phyloP scores from a whole-genome alignment of 345 rosid genomes.

The Brassica carinata region DNA sequence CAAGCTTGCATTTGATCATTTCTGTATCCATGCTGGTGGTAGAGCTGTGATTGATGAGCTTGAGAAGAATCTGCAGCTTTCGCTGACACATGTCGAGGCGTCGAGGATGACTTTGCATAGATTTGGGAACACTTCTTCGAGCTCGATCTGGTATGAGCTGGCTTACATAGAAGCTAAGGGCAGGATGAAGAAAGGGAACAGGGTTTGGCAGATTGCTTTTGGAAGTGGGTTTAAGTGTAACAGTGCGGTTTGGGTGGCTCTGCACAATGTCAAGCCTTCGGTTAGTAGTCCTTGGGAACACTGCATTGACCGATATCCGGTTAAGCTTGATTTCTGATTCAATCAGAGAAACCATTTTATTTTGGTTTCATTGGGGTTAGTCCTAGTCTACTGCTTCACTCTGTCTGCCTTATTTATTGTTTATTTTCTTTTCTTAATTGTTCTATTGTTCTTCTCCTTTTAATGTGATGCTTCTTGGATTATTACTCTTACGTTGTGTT shows the following conservation, averaged over 20 bases:
- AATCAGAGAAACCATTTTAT: constrained; percentile 25
- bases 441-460: neutral
- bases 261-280: constrained; percentile 58
- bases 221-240: constrained; percentile 65
- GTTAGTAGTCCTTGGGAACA: constrained; percentile 69
- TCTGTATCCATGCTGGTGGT: constrained; percentile 41
- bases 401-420: constrained; percentile 18
- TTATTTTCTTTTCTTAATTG: neutral
- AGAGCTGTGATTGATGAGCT: constrained; percentile 95
- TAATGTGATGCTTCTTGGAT: constrained; percentile 1
- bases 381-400: constrained; percentile 18
- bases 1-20: constrained; percentile 87
- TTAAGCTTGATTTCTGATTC: constrained; percentile 50
- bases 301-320: constrained; percentile 74
- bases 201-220: constrained; percentile 75
- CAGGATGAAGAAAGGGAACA: constrained; percentile 72
- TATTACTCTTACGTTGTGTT: neutral
- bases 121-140: constrained; percentile 50
- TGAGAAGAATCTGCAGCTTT: constrained; percentile 89
- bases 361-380: constrained; percentile 27
- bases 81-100: constrained; percentile 66
- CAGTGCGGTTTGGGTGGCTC: constrained; percentile 83
- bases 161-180: constrained; percentile 86
- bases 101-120: constrained; percentile 81
- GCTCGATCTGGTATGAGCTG: constrained; percentile 90